Conservation (phyloP, 257 asterid genomes). For the Petrea volubilis region DNA sequence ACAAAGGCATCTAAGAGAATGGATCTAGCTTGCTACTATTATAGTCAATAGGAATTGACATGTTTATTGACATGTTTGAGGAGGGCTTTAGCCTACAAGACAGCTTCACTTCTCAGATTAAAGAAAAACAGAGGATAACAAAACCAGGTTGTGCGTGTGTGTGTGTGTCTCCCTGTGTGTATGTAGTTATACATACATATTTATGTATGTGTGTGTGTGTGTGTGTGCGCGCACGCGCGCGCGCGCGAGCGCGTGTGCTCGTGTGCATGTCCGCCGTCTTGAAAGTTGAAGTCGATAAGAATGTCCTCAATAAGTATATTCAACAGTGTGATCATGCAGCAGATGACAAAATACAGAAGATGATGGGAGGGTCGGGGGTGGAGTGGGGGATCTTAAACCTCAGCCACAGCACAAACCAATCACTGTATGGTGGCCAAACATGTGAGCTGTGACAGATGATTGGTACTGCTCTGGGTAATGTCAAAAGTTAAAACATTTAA, state of each 20-base stretch:
- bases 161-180: neutral
- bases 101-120: conserved; percentile 19
- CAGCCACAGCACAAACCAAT: conserved; percentile 4
- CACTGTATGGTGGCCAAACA: conserved; percentile 10
- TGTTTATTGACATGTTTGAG: conserved; percentile 10
- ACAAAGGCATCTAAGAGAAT: conserved; percentile 38
- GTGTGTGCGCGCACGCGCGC: neutral
- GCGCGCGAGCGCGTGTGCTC: neutral
- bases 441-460: conserved; percentile 45
- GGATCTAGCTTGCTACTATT: conserved; percentile 30
- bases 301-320: neutral
- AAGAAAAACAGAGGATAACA: neutral
- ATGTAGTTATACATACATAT: neutral
- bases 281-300: conserved; percentile 4
- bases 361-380: neutral
- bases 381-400: neutral
- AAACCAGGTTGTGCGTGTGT: neutral
- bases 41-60: conserved; percentile 36
- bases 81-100: conserved; percentile 18
- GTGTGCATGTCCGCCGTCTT: conserved; percentile 20
- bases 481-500: conserved; percentile 13
- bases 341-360: neutral
- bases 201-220: neutral
- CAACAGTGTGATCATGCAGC: conserved; percentile 9
- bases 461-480: conserved; percentile 28